phyloP scores from a whole-genome alignment of 2,329 filamentous ascomycete genomes.

The Colletotrichum lentis region DNA sequence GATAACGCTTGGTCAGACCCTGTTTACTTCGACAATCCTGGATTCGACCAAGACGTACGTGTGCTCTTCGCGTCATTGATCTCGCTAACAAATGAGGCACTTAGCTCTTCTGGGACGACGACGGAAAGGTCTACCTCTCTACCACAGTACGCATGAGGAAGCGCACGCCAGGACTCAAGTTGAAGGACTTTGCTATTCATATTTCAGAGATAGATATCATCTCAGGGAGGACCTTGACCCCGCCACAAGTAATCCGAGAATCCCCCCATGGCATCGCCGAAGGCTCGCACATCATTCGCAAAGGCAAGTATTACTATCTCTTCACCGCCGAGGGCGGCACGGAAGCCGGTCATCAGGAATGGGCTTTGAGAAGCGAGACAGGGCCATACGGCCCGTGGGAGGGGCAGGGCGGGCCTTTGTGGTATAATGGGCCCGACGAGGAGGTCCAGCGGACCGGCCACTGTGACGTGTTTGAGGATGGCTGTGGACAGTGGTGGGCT shows the following conservation, averaged over 20 bases:
- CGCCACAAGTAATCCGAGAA: slow-evolving; percentile 48
- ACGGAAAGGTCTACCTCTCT: slow-evolving; percentile 60
- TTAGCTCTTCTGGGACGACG: slow-evolving; percentile 58
- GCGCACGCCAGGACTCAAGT: slow-evolving; percentile 49
- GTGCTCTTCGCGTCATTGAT: neutral
- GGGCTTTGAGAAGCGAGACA: slow-evolving; percentile 56
- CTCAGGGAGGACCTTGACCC: slow-evolving; percentile 52
- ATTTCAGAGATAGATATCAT: slow-evolving; percentile 54
- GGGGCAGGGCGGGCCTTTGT: slow-evolving; percentile 54
- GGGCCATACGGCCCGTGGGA: slow-evolving; percentile 61
- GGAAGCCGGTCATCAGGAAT: slow-evolving; percentile 61
- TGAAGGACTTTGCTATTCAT: slow-evolving; percentile 63
- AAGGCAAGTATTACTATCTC: slow-evolving; percentile 50
- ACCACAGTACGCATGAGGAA: slow-evolving; percentile 49
- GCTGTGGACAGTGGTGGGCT: slow-evolving; percentile 56
- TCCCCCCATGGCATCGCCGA: slow-evolving; percentile 54
- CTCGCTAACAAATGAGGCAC: neutral
- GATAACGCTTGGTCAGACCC: slow-evolving; percentile 61
- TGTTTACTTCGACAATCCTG: slow-evolving; percentile 61
- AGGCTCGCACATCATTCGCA: slow-evolving; percentile 52
- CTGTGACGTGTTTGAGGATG: slow-evolving; percentile 57
- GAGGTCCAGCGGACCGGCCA: slow-evolving; percentile 61
- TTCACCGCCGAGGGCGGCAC: slow-evolving; percentile 54
- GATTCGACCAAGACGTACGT: slow-evolving; percentile 62
- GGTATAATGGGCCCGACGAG: slow-evolving; percentile 56